Evolutionary conservation across 1,284 basidiomycete species (phyloP).

Genomic region (Caloboletus firmus): DNA sequence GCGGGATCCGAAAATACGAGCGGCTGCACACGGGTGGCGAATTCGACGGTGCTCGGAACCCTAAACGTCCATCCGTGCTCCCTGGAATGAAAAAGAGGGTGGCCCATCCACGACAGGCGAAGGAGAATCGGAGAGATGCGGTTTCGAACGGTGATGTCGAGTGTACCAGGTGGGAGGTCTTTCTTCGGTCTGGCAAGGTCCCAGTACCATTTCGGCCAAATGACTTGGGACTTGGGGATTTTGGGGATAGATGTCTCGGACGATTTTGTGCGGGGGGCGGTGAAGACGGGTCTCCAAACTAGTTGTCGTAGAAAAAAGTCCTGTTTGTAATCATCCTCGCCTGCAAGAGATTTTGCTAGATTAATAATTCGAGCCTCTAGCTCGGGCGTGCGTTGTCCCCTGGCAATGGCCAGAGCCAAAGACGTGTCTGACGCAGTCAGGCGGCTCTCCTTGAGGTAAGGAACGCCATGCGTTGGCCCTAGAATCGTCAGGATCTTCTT

Average conservation of each 20-base stretch:
- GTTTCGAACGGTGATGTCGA: slow-evolving; percentile 87
- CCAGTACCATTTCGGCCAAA: slow-evolving; percentile 97
- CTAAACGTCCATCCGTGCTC: slow-evolving; percentile 94
- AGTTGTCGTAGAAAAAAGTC: slow-evolving; percentile 67
- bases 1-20: slow-evolving; percentile 61
- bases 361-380: slow-evolving; percentile 35
- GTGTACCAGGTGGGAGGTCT: slow-evolving; percentile 58
- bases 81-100: slow-evolving; percentile 84
- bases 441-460: slow-evolving; percentile 40
- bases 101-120: slow-evolving; percentile 84
- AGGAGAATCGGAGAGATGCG: slow-evolving; percentile 85
- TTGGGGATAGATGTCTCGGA: neutral
- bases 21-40: slow-evolving; percentile 35
- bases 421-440: slow-evolving; percentile 41
- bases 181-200: slow-evolving; percentile 78
- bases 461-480: slow-evolving; percentile 42
- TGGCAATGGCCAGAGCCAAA: slow-evolving; percentile 45
- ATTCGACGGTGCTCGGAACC: slow-evolving; percentile 48
- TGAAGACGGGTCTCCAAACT: slow-evolving; percentile 51
- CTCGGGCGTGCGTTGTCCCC: slow-evolving; percentile 37
- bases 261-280: neutral
- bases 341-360: slow-evolving; percentile 40
- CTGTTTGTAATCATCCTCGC: slow-evolving; percentile 23
- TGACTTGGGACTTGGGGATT: slow-evolving; percentile 30
- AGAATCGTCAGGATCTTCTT: slow-evolving; percentile 46